These are phyloP conservation scores for Oenanthe sinensis DNA, from an alignment of 129 eudicot species.

Conservation along the genomic window DNA sequence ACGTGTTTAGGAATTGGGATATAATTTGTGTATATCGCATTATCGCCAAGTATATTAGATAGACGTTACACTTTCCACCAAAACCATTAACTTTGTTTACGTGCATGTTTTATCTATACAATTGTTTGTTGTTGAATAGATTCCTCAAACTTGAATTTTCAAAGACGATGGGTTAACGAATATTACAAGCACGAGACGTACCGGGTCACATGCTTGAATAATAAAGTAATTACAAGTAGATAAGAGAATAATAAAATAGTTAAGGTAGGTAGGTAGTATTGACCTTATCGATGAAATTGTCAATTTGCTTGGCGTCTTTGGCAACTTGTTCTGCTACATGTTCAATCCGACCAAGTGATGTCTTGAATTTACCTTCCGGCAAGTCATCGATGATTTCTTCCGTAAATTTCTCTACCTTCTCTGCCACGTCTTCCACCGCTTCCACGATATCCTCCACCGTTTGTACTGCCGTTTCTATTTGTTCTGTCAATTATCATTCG, in stretches of 20 bases:
- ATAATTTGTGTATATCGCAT: too few species aligned
- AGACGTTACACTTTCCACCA: neutral
- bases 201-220: neutral
- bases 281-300: constrained; percentile 38
- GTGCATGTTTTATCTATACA: neutral
- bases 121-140: neutral
- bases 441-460: constrained; percentile 24
- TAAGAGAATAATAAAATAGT: neutral
- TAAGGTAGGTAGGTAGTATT: neutral
- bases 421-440: constrained; percentile 30
- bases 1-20: neutral
- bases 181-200: neutral
- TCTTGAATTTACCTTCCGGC: constrained; percentile 26
- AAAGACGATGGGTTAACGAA: neutral
- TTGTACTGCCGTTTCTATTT: constrained; percentile 20
- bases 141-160: neutral
- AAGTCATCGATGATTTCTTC: constrained; percentile 22
- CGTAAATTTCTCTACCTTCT: constrained; percentile 25
- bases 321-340: constrained; percentile 25
- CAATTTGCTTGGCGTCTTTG: constrained; percentile 19
- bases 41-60: neutral
- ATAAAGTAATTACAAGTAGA: neutral
- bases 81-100: neutral
- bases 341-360: constrained; percentile 17
- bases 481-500: neutral